Evolutionary conservation across 108 stramenopile species (phyloP).

Genomic region (Cyclotella baltica): DNA sequence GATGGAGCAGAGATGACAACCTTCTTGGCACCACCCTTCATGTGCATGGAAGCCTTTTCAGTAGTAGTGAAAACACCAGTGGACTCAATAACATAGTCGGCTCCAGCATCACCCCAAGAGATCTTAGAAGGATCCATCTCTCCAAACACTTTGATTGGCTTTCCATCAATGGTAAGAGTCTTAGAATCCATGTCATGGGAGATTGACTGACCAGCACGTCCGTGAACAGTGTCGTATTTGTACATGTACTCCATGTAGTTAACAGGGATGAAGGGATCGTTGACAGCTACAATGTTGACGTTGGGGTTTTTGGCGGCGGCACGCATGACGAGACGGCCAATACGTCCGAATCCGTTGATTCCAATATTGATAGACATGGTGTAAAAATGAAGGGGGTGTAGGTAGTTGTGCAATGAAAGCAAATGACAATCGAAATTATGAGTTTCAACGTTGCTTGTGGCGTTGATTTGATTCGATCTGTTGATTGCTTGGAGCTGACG

Average conservation of each 20-base stretch:
- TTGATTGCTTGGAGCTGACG: neutral
- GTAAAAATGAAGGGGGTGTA: neutral
- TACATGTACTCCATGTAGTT: slow-evolving; percentile 88
- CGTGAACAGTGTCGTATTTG: slow-evolving; percentile 92
- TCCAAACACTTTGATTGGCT: slow-evolving; percentile 67
- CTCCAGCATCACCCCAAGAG: slow-evolving; percentile 91
- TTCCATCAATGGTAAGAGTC: slow-evolving; percentile 47
- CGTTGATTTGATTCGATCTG: too few relatives aligned
- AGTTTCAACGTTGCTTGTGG: too few relatives aligned
- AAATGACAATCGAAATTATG: neutral
- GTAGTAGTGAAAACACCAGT: slow-evolving; percentile 96
- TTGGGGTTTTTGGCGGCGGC: slow-evolving; percentile 91
- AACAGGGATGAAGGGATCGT: slow-evolving; percentile 81
- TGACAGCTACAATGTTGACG: slow-evolving; percentile 91
- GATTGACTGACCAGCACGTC: slow-evolving; percentile 64
- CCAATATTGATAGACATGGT: slow-evolving; percentile 67
- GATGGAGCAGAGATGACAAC: slow-evolving; percentile 97
- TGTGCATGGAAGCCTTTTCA: slow-evolving; percentile 86
- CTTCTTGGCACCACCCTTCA: slow-evolving; percentile 95
- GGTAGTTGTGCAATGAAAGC: neutral
- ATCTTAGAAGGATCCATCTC: slow-evolving; percentile 90
- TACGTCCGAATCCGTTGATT: slow-evolving; percentile 99
- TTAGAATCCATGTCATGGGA: slow-evolving; percentile 68
- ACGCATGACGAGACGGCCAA: slow-evolving; percentile 98
- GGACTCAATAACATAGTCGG: slow-evolving; percentile 93